Percentiles rank a stretch among this genome's conserved stretches.
Conservation (phyloP, 225 moss, liverwort and hornwort species). For the Thuidium tamariscinum region DNA sequence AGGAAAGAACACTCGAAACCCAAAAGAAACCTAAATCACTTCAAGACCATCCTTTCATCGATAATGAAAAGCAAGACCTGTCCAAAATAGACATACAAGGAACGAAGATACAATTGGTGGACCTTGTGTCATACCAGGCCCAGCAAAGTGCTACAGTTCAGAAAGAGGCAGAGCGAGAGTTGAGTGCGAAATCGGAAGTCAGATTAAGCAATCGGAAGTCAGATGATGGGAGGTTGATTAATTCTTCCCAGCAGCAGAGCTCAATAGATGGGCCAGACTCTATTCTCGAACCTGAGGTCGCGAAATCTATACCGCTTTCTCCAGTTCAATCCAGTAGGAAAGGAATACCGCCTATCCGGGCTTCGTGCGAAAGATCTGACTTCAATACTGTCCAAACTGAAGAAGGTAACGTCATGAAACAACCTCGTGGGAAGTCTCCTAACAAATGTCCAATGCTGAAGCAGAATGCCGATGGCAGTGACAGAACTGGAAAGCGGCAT, state of each 20-base stretch:
- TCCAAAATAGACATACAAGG: constrained; percentile 15
- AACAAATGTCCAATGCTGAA: constrained; percentile 2
- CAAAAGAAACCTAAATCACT: constrained; percentile 12
- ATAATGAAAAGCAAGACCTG: background rate
- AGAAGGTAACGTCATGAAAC: constrained; percentile 6
- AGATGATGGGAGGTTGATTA: background rate
- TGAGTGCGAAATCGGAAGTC: background rate
- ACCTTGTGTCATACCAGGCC: constrained; percentile 1
- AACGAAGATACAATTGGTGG: constrained; percentile 5
- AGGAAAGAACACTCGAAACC: background rate
- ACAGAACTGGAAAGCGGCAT: constrained; percentile 11
- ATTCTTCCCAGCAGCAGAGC: background rate
- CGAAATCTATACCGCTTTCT: constrained; percentile 5
- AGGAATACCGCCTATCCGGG: background rate
- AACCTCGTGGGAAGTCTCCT: constrained; percentile 21
- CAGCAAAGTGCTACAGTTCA: background rate
- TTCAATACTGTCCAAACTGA: background rate
- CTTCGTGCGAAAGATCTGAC: constrained; percentile 4
- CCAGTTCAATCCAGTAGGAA: constrained; percentile 4
- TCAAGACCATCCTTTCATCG: constrained; percentile 10
- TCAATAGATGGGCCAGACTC: background rate
- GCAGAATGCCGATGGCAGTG: constrained; percentile 11
- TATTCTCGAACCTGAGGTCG: background rate
- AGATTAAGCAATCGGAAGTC: constrained; percentile 4
- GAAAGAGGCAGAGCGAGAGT: background rate